phyloP scores from a whole-genome alignment of 1,284 basidiomycete species.

The Fomitiporia mediterranea region DNA sequence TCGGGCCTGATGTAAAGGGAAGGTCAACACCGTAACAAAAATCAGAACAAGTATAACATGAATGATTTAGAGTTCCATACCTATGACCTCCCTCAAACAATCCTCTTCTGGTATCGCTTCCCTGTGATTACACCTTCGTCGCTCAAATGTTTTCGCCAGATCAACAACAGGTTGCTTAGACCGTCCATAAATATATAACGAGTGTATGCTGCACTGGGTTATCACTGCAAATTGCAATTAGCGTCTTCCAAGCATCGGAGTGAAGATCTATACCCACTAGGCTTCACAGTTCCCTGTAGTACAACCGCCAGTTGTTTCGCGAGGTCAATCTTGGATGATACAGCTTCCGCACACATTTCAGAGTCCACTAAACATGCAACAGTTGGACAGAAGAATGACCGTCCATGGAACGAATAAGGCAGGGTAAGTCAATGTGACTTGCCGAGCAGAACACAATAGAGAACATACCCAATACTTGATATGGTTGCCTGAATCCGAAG shows the following conservation, averaged over 20 bases:
- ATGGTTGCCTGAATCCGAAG: constrained; percentile 89
- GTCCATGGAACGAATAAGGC: background rate
- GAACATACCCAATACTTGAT: constrained; percentile 77
- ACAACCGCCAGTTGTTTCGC: constrained; percentile 67
- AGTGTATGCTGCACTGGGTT: constrained; percentile 91
- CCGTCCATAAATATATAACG: constrained; percentile 79
- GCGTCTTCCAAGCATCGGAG: background rate
- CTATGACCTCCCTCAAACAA: constrained; percentile 81
- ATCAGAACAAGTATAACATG: background rate
- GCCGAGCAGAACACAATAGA: background rate
- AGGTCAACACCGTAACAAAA: background rate
- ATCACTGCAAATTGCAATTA: constrained; percentile 63
- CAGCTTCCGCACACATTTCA: constrained; percentile 73
- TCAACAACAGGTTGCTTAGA: constrained; percentile 71
- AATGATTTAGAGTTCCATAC: constrained; percentile 42
- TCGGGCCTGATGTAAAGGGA: constrained; percentile 49
- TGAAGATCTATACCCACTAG: constrained; percentile 56
- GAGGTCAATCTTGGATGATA: constrained; percentile 69
- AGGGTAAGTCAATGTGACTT: background rate
- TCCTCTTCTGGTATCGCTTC: constrained; percentile 64
- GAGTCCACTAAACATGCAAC: constrained; percentile 58
- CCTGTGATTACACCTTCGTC: constrained; percentile 91
- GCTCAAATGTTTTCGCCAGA: constrained; percentile 89
- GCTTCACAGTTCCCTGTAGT: constrained; percentile 82
- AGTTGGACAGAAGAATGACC: background rate